Evolutionary conservation across 495 filamentous ascomycete genomes (phyloP), one percentile per base, ranked within the genome.

Genomic region (Neurospora pannonica): DNA sequence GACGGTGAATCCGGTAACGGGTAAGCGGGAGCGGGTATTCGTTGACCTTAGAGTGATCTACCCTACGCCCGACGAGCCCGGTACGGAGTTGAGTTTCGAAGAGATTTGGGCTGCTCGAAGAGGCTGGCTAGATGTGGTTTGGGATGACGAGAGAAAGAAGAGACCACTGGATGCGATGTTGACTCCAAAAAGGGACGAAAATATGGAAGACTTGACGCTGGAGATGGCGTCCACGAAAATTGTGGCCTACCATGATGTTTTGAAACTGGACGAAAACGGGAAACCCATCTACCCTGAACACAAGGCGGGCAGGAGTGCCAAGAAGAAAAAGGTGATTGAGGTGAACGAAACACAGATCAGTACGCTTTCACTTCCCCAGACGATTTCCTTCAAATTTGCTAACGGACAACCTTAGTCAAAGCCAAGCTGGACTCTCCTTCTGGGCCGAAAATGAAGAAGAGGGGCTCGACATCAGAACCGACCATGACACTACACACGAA

Each of bases 401-500:
- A 75, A 82, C 80, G 28, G 13, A 71, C 2, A 15, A 43, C 24
- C 75, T 40, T 75, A 94, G 94, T 98, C 80, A 94, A 96, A 88
- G 93, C 94, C 71, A 98, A 97, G 74, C 86, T 98, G 54, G 92
- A 93, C 75, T 98, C 94, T 13, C 94, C 94, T 1, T 92, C 92
- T 0, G 88, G 89, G 2, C 97, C 94, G 80, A 87, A 94, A 37
- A 91, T 87, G 70, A 95, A 93, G 84, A 93, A 91, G 80, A 82
- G 80, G 28, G 80, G 77, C 34, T 87, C 88, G 15, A 82, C 73
- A 6, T 75, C 88, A 3, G 94, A 97, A 79, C 93, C 94, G 36
- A 99, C 96, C 1, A 98, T 99, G 95, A 99, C 96, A 2, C 88
- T 99, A 75, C 93, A 98, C 79, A 99, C 96, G 21, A 93, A 90